phyloP scores from a whole-genome alignment of 2,329 filamentous ascomycete genomes.

The Microsporum audouinii region DNA sequence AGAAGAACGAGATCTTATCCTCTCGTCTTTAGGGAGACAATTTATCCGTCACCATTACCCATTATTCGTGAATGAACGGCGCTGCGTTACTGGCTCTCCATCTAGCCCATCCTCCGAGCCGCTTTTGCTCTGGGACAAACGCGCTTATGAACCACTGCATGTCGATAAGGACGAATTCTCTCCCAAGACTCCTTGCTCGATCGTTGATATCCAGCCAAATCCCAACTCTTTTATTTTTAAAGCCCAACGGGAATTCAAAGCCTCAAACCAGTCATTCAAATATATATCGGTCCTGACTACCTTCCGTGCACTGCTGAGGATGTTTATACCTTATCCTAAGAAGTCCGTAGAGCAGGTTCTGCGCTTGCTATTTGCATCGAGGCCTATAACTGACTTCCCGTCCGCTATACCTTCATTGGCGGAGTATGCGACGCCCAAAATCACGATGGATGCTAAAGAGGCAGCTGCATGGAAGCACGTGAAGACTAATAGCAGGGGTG shows the following conservation, averaged over 20 bases:
- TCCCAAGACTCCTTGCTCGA: constrained; percentile 38
- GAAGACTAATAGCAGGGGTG: neutral
- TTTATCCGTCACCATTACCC: neutral
- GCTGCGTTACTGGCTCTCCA: neutral
- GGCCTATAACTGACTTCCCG: constrained; percentile 23
- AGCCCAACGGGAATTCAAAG: constrained; percentile 15
- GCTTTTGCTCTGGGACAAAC: constrained; percentile 55
- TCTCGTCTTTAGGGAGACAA: neutral
- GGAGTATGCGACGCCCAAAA: constrained; percentile 16
- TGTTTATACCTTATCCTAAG: constrained; percentile 14
- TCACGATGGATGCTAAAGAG: neutral
- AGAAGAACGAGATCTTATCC: neutral
- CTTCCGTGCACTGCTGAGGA: constrained; percentile 19
- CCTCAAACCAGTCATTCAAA: constrained; percentile 12
- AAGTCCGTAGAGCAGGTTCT: constrained; percentile 20
- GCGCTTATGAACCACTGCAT: constrained; percentile 57
- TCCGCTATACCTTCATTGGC: constrained; percentile 25
- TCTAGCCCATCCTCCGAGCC: constrained; percentile 31
- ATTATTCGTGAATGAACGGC: neutral
- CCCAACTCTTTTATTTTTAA: constrained; percentile 17
- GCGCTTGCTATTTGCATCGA: constrained; percentile 22
- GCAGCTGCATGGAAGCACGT: neutral
- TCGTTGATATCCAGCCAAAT: constrained; percentile 28
- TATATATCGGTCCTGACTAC: constrained; percentile 19
- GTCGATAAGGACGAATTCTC: constrained; percentile 52